phyloP scores from a whole-genome alignment of 352 stramenopile species.

The Saprolegnia parasitica region DNA sequence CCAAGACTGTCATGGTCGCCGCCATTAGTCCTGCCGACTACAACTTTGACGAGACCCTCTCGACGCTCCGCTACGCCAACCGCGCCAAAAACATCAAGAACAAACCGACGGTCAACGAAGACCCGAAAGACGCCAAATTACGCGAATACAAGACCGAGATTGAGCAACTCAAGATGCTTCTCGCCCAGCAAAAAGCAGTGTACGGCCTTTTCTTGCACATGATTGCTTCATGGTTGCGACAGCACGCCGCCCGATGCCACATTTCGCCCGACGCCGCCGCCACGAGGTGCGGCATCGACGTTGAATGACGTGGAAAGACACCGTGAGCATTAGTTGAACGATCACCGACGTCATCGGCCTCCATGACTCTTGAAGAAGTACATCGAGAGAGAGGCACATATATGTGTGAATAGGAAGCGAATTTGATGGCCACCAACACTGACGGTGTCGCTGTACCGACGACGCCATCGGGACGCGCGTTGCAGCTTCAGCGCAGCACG shows the following conservation, averaged over 20 bases:
- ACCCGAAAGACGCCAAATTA: conserved; percentile 90
- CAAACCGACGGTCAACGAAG: conserved; percentile 93
- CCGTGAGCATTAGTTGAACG: not conserved
- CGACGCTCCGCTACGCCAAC: conserved; percentile 95
- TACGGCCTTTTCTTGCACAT: not conserved
- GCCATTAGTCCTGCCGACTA: conserved; percentile 92
- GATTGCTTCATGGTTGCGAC: not conserved
- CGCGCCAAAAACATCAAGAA: conserved; percentile 97
- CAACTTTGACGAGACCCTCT: conserved; percentile 95
- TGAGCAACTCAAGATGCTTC: conserved; percentile 75
- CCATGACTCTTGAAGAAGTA: conserved; percentile 11
- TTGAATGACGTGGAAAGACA: not conserved
- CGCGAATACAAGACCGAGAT: conserved; percentile 89
- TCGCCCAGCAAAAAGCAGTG: conserved; percentile 33
- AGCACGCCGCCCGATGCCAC: not conserved
- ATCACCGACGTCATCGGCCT: not conserved
- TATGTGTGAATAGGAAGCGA: conserved; percentile 13
- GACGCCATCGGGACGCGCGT: not conserved
- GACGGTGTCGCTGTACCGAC: not conserved
- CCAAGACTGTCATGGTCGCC: conserved; percentile 95
- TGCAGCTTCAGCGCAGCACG: not conserved
- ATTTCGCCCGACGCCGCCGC: conserved; percentile 3
- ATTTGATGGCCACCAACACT: not conserved
- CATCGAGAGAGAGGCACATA: not conserved
- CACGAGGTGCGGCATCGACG: not conserved